Base-by-base conservation (phyloP, 2,329 filamentous ascomycete genomes). In the Sporothrix inflata region DNA sequence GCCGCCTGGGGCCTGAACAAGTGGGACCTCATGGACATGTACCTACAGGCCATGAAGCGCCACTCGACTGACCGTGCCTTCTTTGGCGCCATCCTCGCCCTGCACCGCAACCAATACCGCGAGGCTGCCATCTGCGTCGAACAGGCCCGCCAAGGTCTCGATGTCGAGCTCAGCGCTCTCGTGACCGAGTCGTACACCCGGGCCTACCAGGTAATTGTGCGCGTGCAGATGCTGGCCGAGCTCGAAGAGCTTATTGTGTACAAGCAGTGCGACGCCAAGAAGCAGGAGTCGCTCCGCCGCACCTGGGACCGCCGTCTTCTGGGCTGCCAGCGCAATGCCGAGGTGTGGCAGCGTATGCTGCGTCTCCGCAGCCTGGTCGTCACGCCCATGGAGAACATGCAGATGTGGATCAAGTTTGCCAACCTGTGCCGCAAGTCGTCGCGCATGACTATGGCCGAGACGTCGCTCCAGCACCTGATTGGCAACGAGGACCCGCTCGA, bases 371-470 rank as follows among this genome's bases (percentile, higher is more conserved):
- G 94, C 24, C 86, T 99, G 69, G 96, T 99, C 73, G 95, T 98
- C 74, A 91, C 91, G 0, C 95, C 97, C 0, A 89, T 89, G 45
- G 94, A 99, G 80, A 98, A 98, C 78, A 94, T 97, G 85, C 93
- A 97, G 78, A 99, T 99, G 94, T 98, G 94, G 90, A 98, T 99
- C 85, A 99, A 99, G 80, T 99, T 98, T 80, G 93, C 96, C 78
- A 99, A 98, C 78, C 89, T 99, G 6, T 99, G 97, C 82, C 92
- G 97, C 78, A 99, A 99, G 82, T 97, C 95, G 60, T 92, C 94
- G 72, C 92, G 96, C 40, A 94, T 95, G 86, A 95, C 96, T 11
- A 88, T 99, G 66, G 96, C 96, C 0, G 96, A 99, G 83, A 97
- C 97, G 83, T 97, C 94, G 12, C 84, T 99, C 70, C 94, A 96